Conservation (phyloP, 2,329 filamentous ascomycete species). For the Penicillium capsulatum region DNA sequence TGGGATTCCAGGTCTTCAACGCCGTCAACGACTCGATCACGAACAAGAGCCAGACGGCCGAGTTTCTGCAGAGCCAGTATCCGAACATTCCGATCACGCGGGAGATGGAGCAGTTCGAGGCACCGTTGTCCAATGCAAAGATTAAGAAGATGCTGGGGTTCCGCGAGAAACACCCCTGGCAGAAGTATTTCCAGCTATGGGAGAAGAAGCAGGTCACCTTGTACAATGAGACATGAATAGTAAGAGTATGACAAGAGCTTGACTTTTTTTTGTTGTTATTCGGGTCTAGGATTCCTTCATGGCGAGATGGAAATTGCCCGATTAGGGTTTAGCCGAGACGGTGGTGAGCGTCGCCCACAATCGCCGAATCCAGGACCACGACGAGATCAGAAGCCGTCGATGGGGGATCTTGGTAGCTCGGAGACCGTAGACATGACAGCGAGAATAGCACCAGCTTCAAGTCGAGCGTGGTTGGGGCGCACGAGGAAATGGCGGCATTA, state of each 20-base stretch:
- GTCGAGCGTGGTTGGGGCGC: too few relatives aligned
- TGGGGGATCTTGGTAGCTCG: too few relatives aligned
- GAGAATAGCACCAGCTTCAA: too few relatives aligned
- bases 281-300: too few relatives aligned
- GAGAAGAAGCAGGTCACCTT: slow-evolving; percentile 8
- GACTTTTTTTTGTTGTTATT: too few relatives aligned
- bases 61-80: slow-evolving; percentile 49
- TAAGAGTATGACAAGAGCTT: too few relatives aligned
- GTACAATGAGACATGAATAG: too few relatives aligned
- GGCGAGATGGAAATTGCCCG: too few relatives aligned
- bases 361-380: not conserved
- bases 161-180: slow-evolving; percentile 50
- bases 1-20: slow-evolving; percentile 62
- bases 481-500: too few relatives aligned
- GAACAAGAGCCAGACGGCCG: slow-evolving; percentile 45
- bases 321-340: slow-evolving; percentile 41
- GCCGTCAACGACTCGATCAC: slow-evolving; percentile 60
- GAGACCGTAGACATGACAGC: too few relatives aligned
- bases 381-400: too few relatives aligned
- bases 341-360: slow-evolving; percentile 22
- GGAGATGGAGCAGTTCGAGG: slow-evolving; percentile 56
- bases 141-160: slow-evolving; percentile 56
- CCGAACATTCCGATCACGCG: slow-evolving; percentile 51
- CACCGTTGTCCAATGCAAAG: slow-evolving; percentile 58
- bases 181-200: slow-evolving; percentile 17